Evolutionary conservation across 2,329 filamentous ascomycete species (phyloP).

Genomic region (Orbilia blumenaviensis): DNA sequence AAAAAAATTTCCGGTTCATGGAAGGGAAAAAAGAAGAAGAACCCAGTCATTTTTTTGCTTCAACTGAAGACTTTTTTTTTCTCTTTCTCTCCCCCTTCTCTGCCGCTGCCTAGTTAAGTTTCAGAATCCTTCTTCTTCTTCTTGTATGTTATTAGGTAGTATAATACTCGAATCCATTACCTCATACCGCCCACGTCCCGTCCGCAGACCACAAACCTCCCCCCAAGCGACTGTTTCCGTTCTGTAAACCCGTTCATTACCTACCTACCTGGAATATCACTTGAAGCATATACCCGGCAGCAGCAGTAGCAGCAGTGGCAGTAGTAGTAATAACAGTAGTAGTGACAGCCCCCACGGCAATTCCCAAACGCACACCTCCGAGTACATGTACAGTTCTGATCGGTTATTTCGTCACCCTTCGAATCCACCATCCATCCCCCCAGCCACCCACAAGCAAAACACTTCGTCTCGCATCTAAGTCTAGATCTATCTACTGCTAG

Average conservation of each 20-base stretch:
- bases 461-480: too few relatives aligned
- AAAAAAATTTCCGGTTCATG: constrained; percentile 7
- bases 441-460: background rate
- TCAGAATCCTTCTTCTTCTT: background rate
- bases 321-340: too few relatives aligned
- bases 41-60: constrained; percentile 24
- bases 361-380: background rate
- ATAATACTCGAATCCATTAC: background rate
- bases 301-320: too few relatives aligned
- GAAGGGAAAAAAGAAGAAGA: too few relatives aligned
- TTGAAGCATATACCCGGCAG: too few relatives aligned
- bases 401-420: background rate
- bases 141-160: background rate
- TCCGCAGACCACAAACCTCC: background rate
- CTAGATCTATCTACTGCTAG: too few relatives aligned
- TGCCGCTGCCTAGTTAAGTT: background rate
- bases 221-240: too few relatives aligned
- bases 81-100: background rate
- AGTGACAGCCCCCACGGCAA: background rate
- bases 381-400: too few relatives aligned
- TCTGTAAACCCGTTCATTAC: too few relatives aligned
- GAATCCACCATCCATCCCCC: background rate
- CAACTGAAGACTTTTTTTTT: background rate
- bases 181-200: background rate
- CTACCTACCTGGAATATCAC: too few relatives aligned